Conservation (phyloP, 2,329 filamentous ascomycete species). For the Penicillium sp. region DNA sequence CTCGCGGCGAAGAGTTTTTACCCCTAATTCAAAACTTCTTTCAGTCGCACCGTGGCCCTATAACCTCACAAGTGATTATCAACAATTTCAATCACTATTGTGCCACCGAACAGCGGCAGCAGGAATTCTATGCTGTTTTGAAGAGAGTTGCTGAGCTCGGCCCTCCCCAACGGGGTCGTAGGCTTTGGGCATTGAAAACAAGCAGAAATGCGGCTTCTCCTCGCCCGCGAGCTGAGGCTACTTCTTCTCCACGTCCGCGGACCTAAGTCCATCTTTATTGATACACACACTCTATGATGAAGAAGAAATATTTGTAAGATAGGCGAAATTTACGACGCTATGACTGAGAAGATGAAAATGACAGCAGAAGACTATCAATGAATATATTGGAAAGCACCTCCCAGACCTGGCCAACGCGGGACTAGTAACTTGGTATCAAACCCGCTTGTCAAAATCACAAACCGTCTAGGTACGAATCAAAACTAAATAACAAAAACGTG, state of each 20-base stretch:
- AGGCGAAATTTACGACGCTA: neutral
- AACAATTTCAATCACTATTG: constrained; percentile 88
- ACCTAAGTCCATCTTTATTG: neutral
- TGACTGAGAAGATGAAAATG: neutral
- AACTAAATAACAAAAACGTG: too few relatives aligned
- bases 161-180: constrained; percentile 49
- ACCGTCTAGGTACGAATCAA: too few relatives aligned
- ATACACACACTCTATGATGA: neutral
- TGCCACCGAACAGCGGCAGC: constrained; percentile 65
- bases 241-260: neutral
- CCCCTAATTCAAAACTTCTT: constrained; percentile 78
- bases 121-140: constrained; percentile 80
- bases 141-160: constrained; percentile 71
- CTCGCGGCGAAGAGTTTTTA: constrained; percentile 63
- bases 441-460: too few relatives aligned
- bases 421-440: too few relatives aligned
- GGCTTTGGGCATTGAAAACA: constrained; percentile 61
- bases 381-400: too few relatives aligned
- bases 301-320: neutral
- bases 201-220: constrained; percentile 34
- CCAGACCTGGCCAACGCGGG: too few relatives aligned
- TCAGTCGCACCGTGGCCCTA: constrained; percentile 71
- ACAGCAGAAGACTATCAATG: neutral
- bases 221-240: neutral
- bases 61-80: constrained; percentile 80